These are phyloP conservation scores for Syzygium grande DNA, from an alignment of 345 rosid species.

Conservation along the genomic window DNA sequence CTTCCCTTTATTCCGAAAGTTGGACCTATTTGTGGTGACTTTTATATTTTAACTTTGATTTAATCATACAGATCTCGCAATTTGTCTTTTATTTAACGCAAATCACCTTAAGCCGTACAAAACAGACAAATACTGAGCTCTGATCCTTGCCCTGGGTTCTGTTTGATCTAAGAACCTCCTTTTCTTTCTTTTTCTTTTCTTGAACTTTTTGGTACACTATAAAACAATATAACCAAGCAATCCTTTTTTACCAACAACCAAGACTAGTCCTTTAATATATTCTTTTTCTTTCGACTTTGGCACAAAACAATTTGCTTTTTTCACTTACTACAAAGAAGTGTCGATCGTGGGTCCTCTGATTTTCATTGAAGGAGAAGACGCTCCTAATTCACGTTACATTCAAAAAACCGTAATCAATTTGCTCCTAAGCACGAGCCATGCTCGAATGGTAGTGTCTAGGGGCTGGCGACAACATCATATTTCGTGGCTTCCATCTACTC, in stretches of 20 bases:
- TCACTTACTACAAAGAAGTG: neutral
- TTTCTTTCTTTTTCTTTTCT: neutral
- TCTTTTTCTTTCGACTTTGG: neutral
- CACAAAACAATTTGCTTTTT: neutral
- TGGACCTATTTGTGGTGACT: neutral
- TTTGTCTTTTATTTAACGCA: neutral
- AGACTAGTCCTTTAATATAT: neutral
- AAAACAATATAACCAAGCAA: neutral
- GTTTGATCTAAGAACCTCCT: neutral
- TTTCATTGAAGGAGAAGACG: neutral
- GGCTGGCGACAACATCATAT: neutral
- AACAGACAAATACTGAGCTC: neutral
- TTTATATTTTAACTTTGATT: neutral
- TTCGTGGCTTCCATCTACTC: neutral
- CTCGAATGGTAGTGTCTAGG: neutral
- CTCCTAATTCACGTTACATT: neutral
- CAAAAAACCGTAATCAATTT: neutral
- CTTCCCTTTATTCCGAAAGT: neutral
- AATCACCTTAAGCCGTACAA: neutral
- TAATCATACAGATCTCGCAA: neutral
- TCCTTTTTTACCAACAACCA: neutral
- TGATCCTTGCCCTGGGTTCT: neutral
- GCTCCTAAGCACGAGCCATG: neutral
- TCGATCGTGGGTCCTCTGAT: neutral
- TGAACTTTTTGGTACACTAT: neutral